Base-by-base conservation (phyloP, 139 green algal species). In the Tetradesmus obliquus region DNA sequence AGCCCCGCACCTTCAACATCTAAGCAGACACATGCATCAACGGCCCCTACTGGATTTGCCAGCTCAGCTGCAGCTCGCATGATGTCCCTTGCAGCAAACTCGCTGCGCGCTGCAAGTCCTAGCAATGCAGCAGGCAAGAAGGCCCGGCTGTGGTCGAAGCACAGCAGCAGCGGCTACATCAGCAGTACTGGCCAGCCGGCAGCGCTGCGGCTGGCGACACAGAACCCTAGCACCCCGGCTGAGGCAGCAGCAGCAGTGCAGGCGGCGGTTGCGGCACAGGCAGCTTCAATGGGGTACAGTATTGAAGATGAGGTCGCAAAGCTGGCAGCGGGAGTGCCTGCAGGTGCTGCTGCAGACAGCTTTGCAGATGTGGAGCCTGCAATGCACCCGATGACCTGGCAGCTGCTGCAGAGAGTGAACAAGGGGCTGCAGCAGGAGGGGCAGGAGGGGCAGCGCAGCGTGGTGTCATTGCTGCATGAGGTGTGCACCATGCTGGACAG, bases 121-220 rank as follows among this genome's bases (percentile, higher is more conserved):
- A 20, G 55, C 57, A 79, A 19, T 62, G 32, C 19, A 76, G 66
- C 66, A 22, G 66, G 57, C 58, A 88, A 88, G 0, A 88, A 79
- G 57, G 12, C 10, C 9, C 71, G 32, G 20, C 57, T 88, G 17
- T 79, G 53, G 6, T 22, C 20, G 13, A 76, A 88, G 54, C 20
- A 55, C 57, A 45, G 0, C 57, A 88, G 24, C 54, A 76, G 17
- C n/a, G 66, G 66, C 15, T 76, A 24, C 80, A 60, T n/a, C 24
- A 88, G 84, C 58, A 88, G 84, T n/a, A 88, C 57, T 6, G n/a
- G 84, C 32, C 55, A 79, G 54, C 84, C 84, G 12, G 15, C 84
- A 12, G 84, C 57, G 6, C 22, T 88, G 1, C 24, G 72, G 3
- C 58, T 88, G n/a, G 2, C 13, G 10, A 2, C 22, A 8, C 57